Conservation (phyloP, 163 green algal species). For the Chlorella variabilis region DNA sequence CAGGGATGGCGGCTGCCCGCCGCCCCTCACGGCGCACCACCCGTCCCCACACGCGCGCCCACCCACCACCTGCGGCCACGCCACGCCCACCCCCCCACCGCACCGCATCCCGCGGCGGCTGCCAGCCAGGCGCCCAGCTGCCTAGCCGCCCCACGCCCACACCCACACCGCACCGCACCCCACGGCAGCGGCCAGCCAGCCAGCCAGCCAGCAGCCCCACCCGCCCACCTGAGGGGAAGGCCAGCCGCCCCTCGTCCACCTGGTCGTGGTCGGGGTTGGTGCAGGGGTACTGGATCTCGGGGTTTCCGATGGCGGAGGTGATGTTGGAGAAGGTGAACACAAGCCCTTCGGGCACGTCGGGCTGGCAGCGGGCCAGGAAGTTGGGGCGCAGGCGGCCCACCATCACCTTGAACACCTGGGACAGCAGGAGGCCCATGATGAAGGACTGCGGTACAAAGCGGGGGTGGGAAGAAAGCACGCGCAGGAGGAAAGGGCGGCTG, state of each 20-base stretch:
- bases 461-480: background rate
- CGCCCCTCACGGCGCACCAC: no score
- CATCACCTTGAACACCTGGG: conserved; percentile 54
- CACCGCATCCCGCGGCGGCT: no score
- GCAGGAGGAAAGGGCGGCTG: background rate
- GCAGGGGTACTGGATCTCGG: conserved; percentile 33
- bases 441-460: conserved; percentile 43
- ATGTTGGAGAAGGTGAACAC: conserved; percentile 17
- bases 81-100: no score
- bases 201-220: background rate
- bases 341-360: background rate
- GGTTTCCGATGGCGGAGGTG: background rate
- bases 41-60: no score
- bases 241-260: conserved; percentile 39
- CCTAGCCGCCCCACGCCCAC: no score
- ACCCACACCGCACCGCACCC: background rate
- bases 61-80: no score
- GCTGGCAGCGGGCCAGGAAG: conserved; percentile 56
- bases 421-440: conserved; percentile 46
- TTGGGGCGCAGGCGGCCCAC: conserved; percentile 54
- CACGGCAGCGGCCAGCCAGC: background rate
- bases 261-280: background rate
- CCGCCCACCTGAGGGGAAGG: conserved; percentile 44
- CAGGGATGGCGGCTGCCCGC: no score
- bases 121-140: no score